Conservation (phyloP, 2,329 filamentous ascomycete species). For the Immersiporthe knoxdaviesiana region DNA sequence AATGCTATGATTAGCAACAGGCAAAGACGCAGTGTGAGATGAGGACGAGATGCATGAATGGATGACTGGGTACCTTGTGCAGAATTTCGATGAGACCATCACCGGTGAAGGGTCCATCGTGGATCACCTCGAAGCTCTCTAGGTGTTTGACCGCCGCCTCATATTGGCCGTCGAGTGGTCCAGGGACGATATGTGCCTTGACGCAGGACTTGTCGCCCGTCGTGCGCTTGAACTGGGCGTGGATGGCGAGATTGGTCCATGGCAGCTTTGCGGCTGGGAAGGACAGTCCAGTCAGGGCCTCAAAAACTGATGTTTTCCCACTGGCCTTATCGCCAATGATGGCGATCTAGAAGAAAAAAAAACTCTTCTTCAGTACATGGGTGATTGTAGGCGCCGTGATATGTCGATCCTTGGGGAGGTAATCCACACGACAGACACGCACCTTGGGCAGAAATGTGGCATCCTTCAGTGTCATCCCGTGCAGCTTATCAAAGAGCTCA, state of each 20-base stretch:
- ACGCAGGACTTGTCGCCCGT: slow-evolving; percentile 17
- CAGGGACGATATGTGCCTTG: slow-evolving; percentile 17
- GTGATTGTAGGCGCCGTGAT: background rate
- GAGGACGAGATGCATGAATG: background rate
- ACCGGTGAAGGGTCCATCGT: background rate
- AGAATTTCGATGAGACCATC: background rate
- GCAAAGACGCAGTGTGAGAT: background rate
- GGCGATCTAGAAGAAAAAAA: slow-evolving; percentile 20
- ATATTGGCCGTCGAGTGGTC: background rate
- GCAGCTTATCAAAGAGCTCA: slow-evolving; percentile 20
- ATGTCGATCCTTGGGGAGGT: too few species aligned
- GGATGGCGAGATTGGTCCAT: slow-evolving; percentile 21
- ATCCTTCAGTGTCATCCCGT: slow-evolving; percentile 18
- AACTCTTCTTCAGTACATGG: background rate
- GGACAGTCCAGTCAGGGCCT: slow-evolving; percentile 24
- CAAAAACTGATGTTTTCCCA: slow-evolving; percentile 28
- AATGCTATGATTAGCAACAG: background rate
- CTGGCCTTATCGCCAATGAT: slow-evolving; percentile 28
- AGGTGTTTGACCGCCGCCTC: background rate
- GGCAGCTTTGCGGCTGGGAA: slow-evolving; percentile 16
- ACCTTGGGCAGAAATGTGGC: slow-evolving; percentile 19
- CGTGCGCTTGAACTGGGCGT: slow-evolving; percentile 23
- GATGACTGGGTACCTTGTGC: background rate
- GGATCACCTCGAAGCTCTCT: background rate
- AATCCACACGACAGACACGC: too few species aligned